Percentiles rank a stretch among this genome's conserved stretches.
Conservation (phyloP, 2,329 filamentous ascomycete genomes). For the Penicillium sclerotigenum region DNA sequence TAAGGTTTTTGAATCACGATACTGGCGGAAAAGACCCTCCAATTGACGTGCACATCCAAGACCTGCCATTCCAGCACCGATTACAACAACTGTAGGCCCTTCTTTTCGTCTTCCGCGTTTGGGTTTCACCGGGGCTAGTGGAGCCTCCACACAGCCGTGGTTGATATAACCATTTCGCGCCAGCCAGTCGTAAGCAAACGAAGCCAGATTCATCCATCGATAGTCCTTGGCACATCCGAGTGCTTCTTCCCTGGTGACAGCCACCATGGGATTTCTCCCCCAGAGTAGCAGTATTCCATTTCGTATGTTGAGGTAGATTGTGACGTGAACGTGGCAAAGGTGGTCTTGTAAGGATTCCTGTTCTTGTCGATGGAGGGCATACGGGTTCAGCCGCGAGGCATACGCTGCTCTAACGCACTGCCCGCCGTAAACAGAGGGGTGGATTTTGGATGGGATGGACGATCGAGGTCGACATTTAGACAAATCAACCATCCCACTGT, state of each 20-base stretch:
- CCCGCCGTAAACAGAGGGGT: conserved; percentile 75
- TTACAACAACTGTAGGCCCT: conserved; percentile 74
- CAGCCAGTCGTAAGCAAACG: conserved; percentile 89
- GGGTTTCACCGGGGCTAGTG: conserved; percentile 42
- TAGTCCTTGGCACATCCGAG: conserved; percentile 83
- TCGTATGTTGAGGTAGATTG: conserved; percentile 90
- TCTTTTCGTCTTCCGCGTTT: conserved; percentile 45
- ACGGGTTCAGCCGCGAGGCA: conserved; percentile 83
- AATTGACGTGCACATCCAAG: conserved; percentile 89
- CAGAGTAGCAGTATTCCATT: conserved; percentile 91
- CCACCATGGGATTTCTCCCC: conserved; percentile 79
- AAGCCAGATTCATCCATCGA: conserved; percentile 85
- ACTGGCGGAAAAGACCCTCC: conserved; percentile 79
- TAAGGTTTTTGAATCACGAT: conserved; percentile 64
- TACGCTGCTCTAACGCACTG: conserved; percentile 90
- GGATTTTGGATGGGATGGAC: conserved; percentile 75
- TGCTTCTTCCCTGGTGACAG: conserved; percentile 79
- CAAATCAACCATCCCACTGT: conserved; percentile 29
- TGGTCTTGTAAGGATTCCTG: conserved; percentile 75
- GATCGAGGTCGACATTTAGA: conserved; percentile 67
- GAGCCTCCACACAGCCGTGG: conserved; percentile 83
- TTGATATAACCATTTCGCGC: conserved; percentile 92
- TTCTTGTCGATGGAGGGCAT: conserved; percentile 79
- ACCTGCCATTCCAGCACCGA: conserved; percentile 93
- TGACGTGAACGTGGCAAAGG: conserved; percentile 84